A percentile compares a stretch with the other conserved stretches of the same genome.
Conservation (phyloP, 1,284 basidiomycete genomes). For the Psilocybe mexicana region DNA sequence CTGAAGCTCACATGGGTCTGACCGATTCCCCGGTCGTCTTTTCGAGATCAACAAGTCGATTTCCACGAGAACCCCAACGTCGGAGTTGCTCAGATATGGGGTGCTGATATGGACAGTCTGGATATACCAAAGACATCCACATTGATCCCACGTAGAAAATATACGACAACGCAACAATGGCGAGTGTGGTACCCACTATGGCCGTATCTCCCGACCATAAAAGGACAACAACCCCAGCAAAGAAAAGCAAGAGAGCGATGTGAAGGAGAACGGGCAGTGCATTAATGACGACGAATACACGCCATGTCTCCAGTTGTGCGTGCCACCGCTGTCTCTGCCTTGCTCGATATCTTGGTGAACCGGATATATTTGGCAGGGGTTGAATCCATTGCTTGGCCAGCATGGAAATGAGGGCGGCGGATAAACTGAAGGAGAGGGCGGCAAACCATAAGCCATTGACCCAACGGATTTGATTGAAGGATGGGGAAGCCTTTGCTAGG, state of each 20-base stretch:
- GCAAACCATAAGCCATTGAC: conserved; percentile 48
- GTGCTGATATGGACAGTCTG: conserved; percentile 44
- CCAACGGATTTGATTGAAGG: conserved; percentile 30
- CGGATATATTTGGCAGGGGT: conserved; percentile 32
- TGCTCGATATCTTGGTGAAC: conserved; percentile 35
- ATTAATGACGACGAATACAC: conserved; percentile 38
- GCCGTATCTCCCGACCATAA: conserved; percentile 38
- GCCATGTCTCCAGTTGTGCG: conserved; percentile 38
- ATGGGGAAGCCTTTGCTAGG: conserved; percentile 6
- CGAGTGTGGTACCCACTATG: conserved; percentile 35
- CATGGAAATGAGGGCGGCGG: conserved; percentile 43
- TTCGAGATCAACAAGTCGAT: conserved; percentile 1
- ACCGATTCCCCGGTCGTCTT: conserved; percentile 6
- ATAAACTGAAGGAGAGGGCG: conserved; percentile 40
- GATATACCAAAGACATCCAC: conserved; percentile 38
- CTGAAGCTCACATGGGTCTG: conserved; percentile 6
- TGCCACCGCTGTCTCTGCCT: conserved; percentile 38
- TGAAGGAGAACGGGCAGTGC: conserved; percentile 45
- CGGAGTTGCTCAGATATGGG: conserved; percentile 39
- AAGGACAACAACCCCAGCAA: conserved; percentile 41
- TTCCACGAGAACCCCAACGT: conserved; percentile 13
- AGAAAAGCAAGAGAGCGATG: conserved; percentile 43
- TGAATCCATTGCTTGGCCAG: conserved; percentile 48
- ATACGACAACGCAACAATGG: conserved; percentile 38
- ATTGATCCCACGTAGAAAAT: conserved; percentile 39